Conservation (phyloP, 352 stramenopile genomes). For the Phytopythium aichiense region DNA sequence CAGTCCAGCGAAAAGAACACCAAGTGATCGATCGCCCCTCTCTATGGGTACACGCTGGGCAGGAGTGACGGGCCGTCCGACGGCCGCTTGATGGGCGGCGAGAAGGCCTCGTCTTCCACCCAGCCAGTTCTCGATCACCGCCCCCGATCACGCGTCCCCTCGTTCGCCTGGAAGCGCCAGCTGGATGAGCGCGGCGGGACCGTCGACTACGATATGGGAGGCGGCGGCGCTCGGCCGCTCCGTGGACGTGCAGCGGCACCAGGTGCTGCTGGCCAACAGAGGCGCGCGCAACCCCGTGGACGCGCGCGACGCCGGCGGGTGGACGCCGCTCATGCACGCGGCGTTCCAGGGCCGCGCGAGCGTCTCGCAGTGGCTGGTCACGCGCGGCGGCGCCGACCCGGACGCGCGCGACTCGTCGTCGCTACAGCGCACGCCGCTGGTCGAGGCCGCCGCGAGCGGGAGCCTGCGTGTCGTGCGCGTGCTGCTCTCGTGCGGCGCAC, state of each 20-base stretch:
- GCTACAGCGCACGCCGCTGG: slow-evolving; percentile 3
- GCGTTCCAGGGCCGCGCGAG: slow-evolving; percentile 3
- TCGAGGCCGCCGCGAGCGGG: neutral
- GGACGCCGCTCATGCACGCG: slow-evolving; percentile 6
- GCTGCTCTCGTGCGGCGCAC: neutral
- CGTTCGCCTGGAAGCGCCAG: too few relatives aligned
- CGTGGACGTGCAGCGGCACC: neutral
- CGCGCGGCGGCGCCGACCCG: neutral
- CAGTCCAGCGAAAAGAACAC: too few relatives aligned
- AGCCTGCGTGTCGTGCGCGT: slow-evolving; percentile 1
- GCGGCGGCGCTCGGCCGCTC: neutral
- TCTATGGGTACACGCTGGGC: too few relatives aligned
- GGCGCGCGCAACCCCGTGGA: neutral
- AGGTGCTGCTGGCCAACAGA: neutral
- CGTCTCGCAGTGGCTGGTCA: neutral
- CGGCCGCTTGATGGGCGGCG: too few relatives aligned
- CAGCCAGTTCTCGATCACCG: too few relatives aligned
- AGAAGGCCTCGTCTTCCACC: too few relatives aligned
- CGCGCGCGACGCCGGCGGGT: slow-evolving; percentile 4
- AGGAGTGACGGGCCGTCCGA: too few relatives aligned
- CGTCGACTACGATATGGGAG: slow-evolving; percentile 3
- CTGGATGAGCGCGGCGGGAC: neutral
- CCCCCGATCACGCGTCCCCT: too few relatives aligned
- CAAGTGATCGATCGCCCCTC: too few relatives aligned
- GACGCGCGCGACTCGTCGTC: neutral